phyloP scores from a whole-genome alignment of 129 eudicot genomes.

The Centrapalus pauciflorus region DNA sequence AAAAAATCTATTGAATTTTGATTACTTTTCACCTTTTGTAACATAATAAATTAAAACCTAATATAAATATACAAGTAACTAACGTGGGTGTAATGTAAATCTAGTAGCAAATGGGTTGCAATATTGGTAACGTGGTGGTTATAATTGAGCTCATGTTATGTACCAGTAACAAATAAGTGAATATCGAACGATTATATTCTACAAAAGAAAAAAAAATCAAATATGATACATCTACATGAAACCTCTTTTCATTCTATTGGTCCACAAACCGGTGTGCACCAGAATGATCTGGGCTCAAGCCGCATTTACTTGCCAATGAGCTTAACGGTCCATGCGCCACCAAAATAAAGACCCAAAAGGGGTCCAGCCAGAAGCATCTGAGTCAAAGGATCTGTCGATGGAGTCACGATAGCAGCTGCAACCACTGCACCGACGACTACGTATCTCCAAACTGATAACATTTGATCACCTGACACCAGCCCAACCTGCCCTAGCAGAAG shows the following conservation, averaged over 20 bases:
- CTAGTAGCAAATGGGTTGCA: no score
- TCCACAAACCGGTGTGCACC: not conserved
- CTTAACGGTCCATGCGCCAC: slow-evolving; percentile 91
- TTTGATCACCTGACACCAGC: slow-evolving; percentile 76
- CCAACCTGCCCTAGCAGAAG: slow-evolving; percentile 86
- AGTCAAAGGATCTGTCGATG: slow-evolving; percentile 93
- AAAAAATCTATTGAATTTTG: no score
- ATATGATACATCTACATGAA: slow-evolving; percentile 24
- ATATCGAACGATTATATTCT: slow-evolving; percentile 24
- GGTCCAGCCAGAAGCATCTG: slow-evolving; percentile 97
- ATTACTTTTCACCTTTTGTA: no score
- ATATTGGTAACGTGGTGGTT: not conserved
- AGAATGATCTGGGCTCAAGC: not conserved
- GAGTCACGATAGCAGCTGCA: slow-evolving; percentile 94
- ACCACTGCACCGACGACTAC: slow-evolving; percentile 90
- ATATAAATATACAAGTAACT: no score
- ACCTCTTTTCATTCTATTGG: slow-evolving; percentile 15
- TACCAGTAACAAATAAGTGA: slow-evolving; percentile 29
- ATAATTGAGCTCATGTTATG: slow-evolving; percentile 17
- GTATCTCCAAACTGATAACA: slow-evolving; percentile 94
- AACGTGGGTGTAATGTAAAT: no score
- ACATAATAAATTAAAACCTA: no score
- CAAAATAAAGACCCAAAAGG: slow-evolving; percentile 88
- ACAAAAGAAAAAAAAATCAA: slow-evolving; percentile 11
- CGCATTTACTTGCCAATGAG: slow-evolving; percentile 62